Evolutionary conservation across 768 basidiomycete genomes (phyloP).

Genomic region (Lentinula boryana): DNA sequence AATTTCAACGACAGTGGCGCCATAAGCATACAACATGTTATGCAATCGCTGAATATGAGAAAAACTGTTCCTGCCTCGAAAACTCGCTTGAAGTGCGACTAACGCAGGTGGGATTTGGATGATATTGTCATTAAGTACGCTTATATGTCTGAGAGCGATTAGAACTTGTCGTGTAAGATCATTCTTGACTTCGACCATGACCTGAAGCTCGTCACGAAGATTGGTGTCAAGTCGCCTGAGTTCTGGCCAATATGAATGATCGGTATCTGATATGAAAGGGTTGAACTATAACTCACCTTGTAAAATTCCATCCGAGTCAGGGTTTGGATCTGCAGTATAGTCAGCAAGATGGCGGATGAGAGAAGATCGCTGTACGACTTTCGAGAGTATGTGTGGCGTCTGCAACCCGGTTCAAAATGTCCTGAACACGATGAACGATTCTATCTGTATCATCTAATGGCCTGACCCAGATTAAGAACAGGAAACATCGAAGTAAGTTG

Average conservation of each 20-base stretch:
- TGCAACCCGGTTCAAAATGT: slow-evolving; percentile 49
- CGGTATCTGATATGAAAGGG: background rate
- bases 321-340: slow-evolving; percentile 30
- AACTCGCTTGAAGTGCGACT: slow-evolving; percentile 59
- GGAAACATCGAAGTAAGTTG: background rate
- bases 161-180: slow-evolving; percentile 65
- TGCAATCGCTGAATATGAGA: slow-evolving; percentile 88
- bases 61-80: slow-evolving; percentile 77
- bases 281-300: slow-evolving; percentile 35
- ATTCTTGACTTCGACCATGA: slow-evolving; percentile 46
- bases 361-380: slow-evolving; percentile 22
- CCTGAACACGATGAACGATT: slow-evolving; percentile 51
- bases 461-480: slow-evolving; percentile 25
- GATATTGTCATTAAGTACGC: slow-evolving; percentile 75
- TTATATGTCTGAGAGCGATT: slow-evolving; percentile 65
- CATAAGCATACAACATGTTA: slow-evolving; percentile 88
- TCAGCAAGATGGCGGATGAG: background rate
- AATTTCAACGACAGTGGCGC: slow-evolving; percentile 85
- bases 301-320: slow-evolving; percentile 42
- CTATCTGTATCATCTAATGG: slow-evolving; percentile 55
- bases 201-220: slow-evolving; percentile 56
- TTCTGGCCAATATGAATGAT: slow-evolving; percentile 31
- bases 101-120: slow-evolving; percentile 66
- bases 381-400: slow-evolving; percentile 47
- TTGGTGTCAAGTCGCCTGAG: slow-evolving; percentile 56